Evolutionary conservation across 2,329 filamentous ascomycete species (phyloP), one percentile per base, ranked within the genome.

Genomic region (Amylocarpus encephaloides): DNA sequence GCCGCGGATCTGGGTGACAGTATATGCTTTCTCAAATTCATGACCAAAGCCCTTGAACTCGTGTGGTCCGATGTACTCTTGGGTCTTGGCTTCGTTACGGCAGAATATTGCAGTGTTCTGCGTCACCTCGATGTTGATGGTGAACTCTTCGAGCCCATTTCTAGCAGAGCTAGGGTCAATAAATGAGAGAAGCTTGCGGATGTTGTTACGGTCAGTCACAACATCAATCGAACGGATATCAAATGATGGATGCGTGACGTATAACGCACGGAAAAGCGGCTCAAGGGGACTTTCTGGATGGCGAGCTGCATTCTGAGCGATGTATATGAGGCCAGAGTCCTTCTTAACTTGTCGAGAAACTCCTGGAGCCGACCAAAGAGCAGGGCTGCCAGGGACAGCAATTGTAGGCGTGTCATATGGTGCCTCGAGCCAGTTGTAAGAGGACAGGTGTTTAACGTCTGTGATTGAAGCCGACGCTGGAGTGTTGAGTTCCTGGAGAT

Each of bases 341-440:
- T 68, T 65, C 6, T 57, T 51, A 5, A 73, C 42, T 33, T 48
- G 49, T 35, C 33, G 53, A 30, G 62, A 42, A 22, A 22, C 46
- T 16, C 40, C 53, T 9, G 63, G 66, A 41, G 68, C 57, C 4
- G 59, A 62, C 71, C 70, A 75, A 16, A 65, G 62, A n/a, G 66
- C 45, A 48, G 68, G 68, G 38, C 60, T 61, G 52, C 74, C 73
- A 16, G 73, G 73, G 16, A 76, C 65, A 18, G 67, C 65, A 51
- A 77, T 76, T 18, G 69, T 73, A 5, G 72, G 69, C 6, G 51
- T 59, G 0, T 9, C 19, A 6, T 7, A 7, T 3, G 62, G 48
- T 19, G 64, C 62, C 46, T 72, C 67, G 46, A 75, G 65, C 74
- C 73, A 77, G 58, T 72, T 77, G 60, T 78, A 78, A 1, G 75